Conservation (phyloP, 306 rosid genomes). For the Glycine latifolia region DNA sequence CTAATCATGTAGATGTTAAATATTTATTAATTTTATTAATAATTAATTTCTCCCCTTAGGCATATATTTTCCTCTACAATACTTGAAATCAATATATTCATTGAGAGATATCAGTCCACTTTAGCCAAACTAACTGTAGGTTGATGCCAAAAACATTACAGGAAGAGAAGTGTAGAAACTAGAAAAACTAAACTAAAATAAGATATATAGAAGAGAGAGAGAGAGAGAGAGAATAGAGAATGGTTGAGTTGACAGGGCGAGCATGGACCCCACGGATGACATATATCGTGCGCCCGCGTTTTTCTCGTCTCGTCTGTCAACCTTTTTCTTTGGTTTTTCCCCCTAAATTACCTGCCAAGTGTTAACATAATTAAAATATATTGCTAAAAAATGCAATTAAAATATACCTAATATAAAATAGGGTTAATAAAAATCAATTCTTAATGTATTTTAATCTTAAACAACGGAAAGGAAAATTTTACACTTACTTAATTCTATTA, state of each 20-base stretch:
- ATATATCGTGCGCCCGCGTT: slow-evolving; percentile 61
- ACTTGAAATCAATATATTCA: no score
- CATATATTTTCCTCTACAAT: no score
- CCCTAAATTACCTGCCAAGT: slow-evolving; percentile 27
- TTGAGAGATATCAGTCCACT: no score
- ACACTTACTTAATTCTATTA: neutral
- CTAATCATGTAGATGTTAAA: no score
- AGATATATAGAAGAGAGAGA: neutral
- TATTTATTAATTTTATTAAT: no score
- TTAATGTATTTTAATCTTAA: neutral
- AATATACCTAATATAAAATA: no score
- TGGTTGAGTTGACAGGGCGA: slow-evolving; percentile 54
- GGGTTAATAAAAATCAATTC: neutral
- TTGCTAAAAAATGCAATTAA: no score
- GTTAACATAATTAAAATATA: neutral
- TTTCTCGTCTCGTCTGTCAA: slow-evolving; percentile 50
- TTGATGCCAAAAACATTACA: no score
- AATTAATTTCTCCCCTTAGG: no score
- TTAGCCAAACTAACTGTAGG: no score
- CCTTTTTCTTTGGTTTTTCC: neutral
- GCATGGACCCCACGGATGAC: slow-evolving; percentile 58
- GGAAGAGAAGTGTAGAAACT: neutral
- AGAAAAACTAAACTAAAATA: no score
- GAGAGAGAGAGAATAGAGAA: neutral
- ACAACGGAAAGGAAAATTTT: neutral